These are phyloP conservation scores for Trypanosoma rangeli DNA, from an alignment of 208 protist species.

Conservation along the genomic window DNA sequence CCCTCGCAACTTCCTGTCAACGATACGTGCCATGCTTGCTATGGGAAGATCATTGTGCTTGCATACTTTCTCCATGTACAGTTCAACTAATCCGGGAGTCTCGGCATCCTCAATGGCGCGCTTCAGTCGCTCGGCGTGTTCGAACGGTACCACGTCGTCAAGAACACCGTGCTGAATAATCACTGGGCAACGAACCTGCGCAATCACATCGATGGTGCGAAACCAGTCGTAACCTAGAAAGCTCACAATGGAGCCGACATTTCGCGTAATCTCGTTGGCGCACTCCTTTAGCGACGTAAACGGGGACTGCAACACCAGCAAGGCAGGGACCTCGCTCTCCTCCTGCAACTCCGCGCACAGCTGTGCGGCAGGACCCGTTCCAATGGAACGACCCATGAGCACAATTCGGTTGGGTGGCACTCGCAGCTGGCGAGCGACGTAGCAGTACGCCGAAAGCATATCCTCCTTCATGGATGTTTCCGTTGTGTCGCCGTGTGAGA, in stretches of 20 bases:
- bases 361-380: constrained; percentile 53
- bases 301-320: constrained; percentile 70
- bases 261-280: constrained; percentile 64
- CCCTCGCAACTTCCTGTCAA: constrained; percentile 42
- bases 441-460: constrained; percentile 66
- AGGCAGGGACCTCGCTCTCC: constrained; percentile 34
- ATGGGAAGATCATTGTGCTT: constrained; percentile 82
- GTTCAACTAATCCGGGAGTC: constrained; percentile 52
- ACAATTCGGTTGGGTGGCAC: constrained; percentile 63
- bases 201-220: constrained; percentile 75
- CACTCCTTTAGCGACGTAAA: constrained; percentile 80
- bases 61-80: constrained; percentile 58
- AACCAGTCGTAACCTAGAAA: constrained; percentile 85
- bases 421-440: constrained; percentile 46
- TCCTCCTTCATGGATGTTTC: constrained; percentile 67
- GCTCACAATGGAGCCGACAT: constrained; percentile 57
- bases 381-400: constrained; percentile 82
- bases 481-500: constrained; percentile 45
- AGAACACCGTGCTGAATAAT: constrained; percentile 82
- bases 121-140: constrained; percentile 65
- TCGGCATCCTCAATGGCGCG: constrained; percentile 38
- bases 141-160: constrained; percentile 72
- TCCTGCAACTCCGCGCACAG: constrained; percentile 45
- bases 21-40: constrained; percentile 38
- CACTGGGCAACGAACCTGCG: constrained; percentile 68